A percentile compares a stretch with the other conserved stretches of the same genome.
Conservation (phyloP, 768 basidiomycete genomes). For the Postia placenta region DNA sequence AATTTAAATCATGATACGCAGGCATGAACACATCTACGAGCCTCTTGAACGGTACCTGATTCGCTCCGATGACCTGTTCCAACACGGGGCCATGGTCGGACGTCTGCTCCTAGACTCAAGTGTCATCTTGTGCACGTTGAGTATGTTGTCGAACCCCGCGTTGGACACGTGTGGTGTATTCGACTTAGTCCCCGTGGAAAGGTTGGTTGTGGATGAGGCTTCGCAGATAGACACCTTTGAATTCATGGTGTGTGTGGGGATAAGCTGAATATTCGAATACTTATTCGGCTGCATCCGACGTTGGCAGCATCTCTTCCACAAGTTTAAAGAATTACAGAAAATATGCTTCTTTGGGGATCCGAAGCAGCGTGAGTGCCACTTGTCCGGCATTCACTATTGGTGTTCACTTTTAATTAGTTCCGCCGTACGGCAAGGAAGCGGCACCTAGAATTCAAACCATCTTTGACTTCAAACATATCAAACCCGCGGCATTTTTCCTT, state of each 20-base stretch:
- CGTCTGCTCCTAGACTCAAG: slow-evolving; percentile 23
- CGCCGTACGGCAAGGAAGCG: slow-evolving; percentile 42
- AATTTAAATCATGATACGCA: slow-evolving; percentile 13
- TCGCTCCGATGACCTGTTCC: slow-evolving; percentile 37
- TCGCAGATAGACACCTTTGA: slow-evolving; percentile 45
- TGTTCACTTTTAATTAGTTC: slow-evolving; percentile 30
- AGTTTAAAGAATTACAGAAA: slow-evolving; percentile 34
- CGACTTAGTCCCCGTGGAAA: slow-evolving; percentile 32
- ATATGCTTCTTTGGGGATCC: slow-evolving; percentile 52
- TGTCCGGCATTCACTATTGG: neutral
- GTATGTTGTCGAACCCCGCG: slow-evolving; percentile 42
- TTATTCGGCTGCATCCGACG: neutral
- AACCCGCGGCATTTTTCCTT: slow-evolving; percentile 30
- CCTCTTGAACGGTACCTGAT: slow-evolving; percentile 24
- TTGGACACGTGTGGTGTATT: slow-evolving; percentile 30
- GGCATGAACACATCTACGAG: slow-evolving; percentile 48
- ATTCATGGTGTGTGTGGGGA: slow-evolving; percentile 41
- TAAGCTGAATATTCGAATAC: too few species aligned
- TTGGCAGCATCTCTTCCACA: slow-evolving; percentile 37
- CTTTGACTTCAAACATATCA: slow-evolving; percentile 39
- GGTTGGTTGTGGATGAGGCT: slow-evolving; percentile 53
- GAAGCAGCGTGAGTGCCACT: slow-evolving; percentile 33
- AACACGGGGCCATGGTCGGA: slow-evolving; percentile 18
- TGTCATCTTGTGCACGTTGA: slow-evolving; percentile 42
- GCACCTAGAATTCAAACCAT: slow-evolving; percentile 35